Conservation (phyloP, 139 green algal species). For the Asterochloris sp. region DNA sequence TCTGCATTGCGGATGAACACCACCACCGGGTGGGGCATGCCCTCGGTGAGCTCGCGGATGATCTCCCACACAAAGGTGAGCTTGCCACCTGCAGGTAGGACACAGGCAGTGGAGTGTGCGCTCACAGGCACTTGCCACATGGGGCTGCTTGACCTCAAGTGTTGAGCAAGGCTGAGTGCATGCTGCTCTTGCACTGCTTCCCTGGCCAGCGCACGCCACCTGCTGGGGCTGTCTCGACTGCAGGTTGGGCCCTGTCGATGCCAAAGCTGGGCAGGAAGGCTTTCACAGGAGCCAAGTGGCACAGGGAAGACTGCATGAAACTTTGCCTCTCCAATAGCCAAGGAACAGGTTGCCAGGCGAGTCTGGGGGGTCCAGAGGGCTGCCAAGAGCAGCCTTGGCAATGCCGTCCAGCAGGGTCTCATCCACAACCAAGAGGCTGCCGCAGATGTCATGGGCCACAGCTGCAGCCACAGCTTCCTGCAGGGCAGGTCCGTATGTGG, state of each 20-base stretch:
- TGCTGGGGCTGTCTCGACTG: background rate
- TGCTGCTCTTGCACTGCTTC: too few relatives aligned
- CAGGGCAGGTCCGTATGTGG: background rate
- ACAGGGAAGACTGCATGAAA: constrained; percentile 13
- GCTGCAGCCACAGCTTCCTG: constrained; percentile 37
- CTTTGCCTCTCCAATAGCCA: background rate
- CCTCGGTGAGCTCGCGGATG: background rate
- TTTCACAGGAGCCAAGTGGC: constrained; percentile 17
- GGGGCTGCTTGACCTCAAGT: background rate
- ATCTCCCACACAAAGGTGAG: constrained; percentile 28
- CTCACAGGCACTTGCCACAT: background rate
- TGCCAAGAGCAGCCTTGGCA: constrained; percentile 15
- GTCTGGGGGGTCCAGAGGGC: constrained; percentile 7
- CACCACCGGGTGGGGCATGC: constrained; percentile 6
- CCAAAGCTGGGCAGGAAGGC: background rate
- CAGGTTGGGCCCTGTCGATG: too few relatives aligned
- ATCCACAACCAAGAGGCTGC: constrained; percentile 29
- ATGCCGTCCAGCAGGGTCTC: constrained; percentile 24
- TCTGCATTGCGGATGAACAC: constrained; percentile 26
- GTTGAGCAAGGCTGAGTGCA: too few relatives aligned
- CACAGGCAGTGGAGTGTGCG: background rate
- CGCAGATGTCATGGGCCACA: constrained; percentile 25
- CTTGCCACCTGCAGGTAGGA: constrained; percentile 10
- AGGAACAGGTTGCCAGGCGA: background rate
- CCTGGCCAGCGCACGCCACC: background rate